Evolutionary conservation across 345 rosid genomes (phyloP).

Genomic region (Citrus sinensis): DNA sequence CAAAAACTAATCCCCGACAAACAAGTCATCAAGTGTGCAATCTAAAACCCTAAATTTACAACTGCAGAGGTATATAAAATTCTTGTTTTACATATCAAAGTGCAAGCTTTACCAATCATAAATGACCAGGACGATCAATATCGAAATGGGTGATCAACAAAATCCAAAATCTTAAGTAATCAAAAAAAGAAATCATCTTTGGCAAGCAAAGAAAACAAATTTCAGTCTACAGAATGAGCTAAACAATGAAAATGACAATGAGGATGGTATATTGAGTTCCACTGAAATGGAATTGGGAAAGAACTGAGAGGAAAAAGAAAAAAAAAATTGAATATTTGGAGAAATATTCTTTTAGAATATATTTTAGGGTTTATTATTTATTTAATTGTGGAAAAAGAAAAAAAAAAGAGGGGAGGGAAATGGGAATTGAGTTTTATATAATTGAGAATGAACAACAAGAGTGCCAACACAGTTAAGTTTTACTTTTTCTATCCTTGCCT

Average conservation of each 20-base stretch:
- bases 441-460: neutral
- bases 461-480: neutral
- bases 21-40: neutral
- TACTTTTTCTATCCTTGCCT: neutral
- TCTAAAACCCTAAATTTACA: conserved; percentile 20
- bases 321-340: neutral
- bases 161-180: neutral
- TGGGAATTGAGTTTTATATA: neutral
- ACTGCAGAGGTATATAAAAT: neutral
- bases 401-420: neutral
- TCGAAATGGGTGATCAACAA: conserved; percentile 14
- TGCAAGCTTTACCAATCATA: conserved; percentile 11
- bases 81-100: conserved; percentile 15
- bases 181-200: neutral
- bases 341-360: neutral
- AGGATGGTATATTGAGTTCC: neutral
- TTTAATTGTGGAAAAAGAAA: neutral
- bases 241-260: conserved; percentile 9
- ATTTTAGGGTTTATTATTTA: neutral
- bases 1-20: neutral
- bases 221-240: neutral
- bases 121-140: conserved; percentile 20
- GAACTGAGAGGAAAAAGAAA: neutral
- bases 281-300: neutral
- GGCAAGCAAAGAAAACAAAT: neutral